Conservation (phyloP, 305 asterid species). For the Solanum aculeatissimum region DNA sequence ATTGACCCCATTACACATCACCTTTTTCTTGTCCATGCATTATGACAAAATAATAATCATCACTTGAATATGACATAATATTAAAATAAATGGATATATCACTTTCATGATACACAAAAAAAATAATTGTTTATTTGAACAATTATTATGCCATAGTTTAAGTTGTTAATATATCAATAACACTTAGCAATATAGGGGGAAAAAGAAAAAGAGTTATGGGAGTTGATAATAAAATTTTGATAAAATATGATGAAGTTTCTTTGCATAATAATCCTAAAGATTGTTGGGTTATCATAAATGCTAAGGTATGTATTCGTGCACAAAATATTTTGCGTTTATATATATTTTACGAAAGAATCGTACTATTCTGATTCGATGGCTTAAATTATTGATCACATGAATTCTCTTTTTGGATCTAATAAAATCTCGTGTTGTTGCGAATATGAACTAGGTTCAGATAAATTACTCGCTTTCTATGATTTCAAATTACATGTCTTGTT, state of each 20-base stretch:
- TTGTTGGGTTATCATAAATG: constrained; percentile 66
- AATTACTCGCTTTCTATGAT: neutral
- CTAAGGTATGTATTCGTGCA: constrained; percentile 26
- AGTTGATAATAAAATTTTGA: constrained; percentile 11
- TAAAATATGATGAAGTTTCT: constrained; percentile 35
- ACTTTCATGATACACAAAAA: neutral
- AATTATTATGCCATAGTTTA: neutral
- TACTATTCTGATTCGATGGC: accelerated
- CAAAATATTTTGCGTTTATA: neutral
- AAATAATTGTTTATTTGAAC: neutral
- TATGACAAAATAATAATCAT: neutral
- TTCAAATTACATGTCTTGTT: neutral
- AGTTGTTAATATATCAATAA: neutral
- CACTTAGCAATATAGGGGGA: neutral
- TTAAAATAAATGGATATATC: neutral
- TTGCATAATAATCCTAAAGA: constrained; percentile 44
- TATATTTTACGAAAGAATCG: accelerated
- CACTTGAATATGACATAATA: neutral
- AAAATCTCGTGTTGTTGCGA: neutral
- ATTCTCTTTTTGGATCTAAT: neutral
- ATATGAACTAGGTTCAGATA: neutral
- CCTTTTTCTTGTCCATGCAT: neutral
- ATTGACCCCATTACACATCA: neutral
- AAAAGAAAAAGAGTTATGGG: constrained; percentile 13
- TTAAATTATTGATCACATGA: accelerated